Evolutionary conservation across 176 grass and related monocot species (phyloP), one percentile per base, ranked within the genome.

Genomic region (Avena atlantica): DNA sequence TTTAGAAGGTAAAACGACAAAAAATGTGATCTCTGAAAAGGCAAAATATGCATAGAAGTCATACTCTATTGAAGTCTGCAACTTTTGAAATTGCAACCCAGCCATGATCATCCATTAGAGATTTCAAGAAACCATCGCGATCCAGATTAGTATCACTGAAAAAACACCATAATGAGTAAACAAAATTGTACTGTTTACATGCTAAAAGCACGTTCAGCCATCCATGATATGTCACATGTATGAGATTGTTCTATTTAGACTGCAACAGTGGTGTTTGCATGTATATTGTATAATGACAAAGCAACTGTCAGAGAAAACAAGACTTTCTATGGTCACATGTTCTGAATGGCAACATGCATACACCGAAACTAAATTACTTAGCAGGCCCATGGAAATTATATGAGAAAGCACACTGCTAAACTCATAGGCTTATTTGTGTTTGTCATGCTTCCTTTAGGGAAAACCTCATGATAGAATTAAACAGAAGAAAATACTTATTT

Each of bases 31-130:
- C 59, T 57, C 19, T 79, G 6, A 78, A 21, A 50, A 52, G 20
- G 75, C 8, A 62, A 75, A 51, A 40, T 77, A 25, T 81, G 64
- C 47, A 87, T 85, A 85, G 70, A 89, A 74, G 53, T 5, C 81
- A 78, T 93, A 95, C 94, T 78, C 94, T 91, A 31, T 95, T 93
- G 90, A 95, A 95, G 60, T 95, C 89, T 81, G 91, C 87, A 75
- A 95, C 78, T 86, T 93, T 95, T 25, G 89, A 86, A 83, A 91
- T 85, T 47, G 82, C 67, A 88, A 93, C 91, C 94, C 91, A 95
- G 65, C 91, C 94, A 84, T 91, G 75, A 23, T 91, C 89, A 78
- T 95, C 94, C 78, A 95, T 89, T 88, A 95, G 91, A 42, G 91
- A 89, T 91, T 91, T 95, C 87, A 95, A 80, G 79, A 91, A 95